These are phyloP conservation scores for Magnaporthiopsis rhizophila DNA, from an alignment of 2,329 filamentous ascomycete genomes.

Conservation along the genomic window DNA sequence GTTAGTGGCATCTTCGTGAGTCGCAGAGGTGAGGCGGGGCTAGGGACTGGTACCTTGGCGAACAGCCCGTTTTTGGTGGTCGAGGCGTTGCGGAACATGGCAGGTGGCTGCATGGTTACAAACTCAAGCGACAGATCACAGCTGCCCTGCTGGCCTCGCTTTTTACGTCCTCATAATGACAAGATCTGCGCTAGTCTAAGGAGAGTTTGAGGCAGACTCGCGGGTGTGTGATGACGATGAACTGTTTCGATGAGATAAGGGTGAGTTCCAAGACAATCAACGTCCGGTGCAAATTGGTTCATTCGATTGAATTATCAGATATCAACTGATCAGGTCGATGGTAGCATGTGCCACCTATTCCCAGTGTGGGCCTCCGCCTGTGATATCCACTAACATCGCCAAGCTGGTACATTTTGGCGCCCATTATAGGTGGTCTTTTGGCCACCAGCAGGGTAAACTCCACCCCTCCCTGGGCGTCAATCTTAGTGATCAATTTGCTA, in stretches of 20 bases:
- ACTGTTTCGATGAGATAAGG: neutral
- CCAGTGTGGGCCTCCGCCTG: too few relatives aligned
- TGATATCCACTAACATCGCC: neutral
- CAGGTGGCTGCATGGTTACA: conserved; percentile 8
- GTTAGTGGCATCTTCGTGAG: neutral
- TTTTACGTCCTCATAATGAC: neutral
- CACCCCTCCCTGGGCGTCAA: too few relatives aligned
- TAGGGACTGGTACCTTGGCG: conserved; percentile 14
- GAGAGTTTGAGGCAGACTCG: neutral
- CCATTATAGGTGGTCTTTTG: neutral
- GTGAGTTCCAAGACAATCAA: neutral
- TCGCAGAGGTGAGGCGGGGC: neutral
- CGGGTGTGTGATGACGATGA: neutral
- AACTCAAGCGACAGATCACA: neutral
- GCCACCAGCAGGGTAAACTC: too few relatives aligned
- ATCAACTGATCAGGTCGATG: too few relatives aligned
- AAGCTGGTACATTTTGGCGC: neutral
- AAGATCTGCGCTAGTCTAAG: neutral
- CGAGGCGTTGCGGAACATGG: conserved; percentile 15
- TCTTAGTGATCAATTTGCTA: too few relatives aligned
- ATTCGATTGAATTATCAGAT: too few relatives aligned
- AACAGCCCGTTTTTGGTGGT: conserved; percentile 18
- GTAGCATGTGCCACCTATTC: too few relatives aligned
- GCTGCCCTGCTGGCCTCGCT: neutral
- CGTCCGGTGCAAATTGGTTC: neutral